These are phyloP conservation scores for Lagenidium sp. DNA, from an alignment of 352 stramenopile species.

Conservation along the genomic window DNA sequence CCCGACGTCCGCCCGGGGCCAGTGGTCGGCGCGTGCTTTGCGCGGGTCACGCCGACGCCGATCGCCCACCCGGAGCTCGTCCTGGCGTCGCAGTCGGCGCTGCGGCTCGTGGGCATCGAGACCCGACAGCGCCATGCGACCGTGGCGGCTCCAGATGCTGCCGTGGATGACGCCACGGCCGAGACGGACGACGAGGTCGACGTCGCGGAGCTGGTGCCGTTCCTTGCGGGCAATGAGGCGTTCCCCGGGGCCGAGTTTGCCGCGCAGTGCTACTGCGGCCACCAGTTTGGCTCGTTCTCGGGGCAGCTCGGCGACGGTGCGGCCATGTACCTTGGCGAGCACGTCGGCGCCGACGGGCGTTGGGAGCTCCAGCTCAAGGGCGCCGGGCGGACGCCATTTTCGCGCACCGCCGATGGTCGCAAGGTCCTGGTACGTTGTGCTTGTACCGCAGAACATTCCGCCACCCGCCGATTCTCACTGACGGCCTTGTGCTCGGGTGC, in stretches of 20 bases:
- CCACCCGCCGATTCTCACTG: no score
- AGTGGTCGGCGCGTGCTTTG: slow-evolving; percentile 52
- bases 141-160: no score
- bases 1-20: slow-evolving; percentile 38
- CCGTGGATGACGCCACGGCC: slow-evolving; percentile 1
- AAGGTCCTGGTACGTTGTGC: slow-evolving; percentile 54
- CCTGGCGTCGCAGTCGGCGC: slow-evolving; percentile 28
- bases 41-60: slow-evolving; percentile 45
- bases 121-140: no score
- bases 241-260: slow-evolving; percentile 64
- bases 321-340: slow-evolving; percentile 85
- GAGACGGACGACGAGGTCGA: slow-evolving; percentile 16
- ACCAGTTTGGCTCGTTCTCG: slow-evolving; percentile 90
- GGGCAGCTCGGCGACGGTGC: slow-evolving; percentile 88
- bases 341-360: slow-evolving; percentile 31
- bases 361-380: slow-evolving; percentile 97
- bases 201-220: slow-evolving; percentile 35
- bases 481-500: no score
- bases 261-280: slow-evolving; percentile 88
- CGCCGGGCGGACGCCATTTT: slow-evolving; percentile 93
- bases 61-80: slow-evolving; percentile 53
- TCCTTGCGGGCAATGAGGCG: slow-evolving; percentile 67
- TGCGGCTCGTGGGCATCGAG: slow-evolving; percentile 58
- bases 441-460: no score
- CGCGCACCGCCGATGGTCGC: slow-evolving; percentile 89